Base-by-base conservation (phyloP, 169 alveolate genomes). In the Plasmodium vivax region DNA sequence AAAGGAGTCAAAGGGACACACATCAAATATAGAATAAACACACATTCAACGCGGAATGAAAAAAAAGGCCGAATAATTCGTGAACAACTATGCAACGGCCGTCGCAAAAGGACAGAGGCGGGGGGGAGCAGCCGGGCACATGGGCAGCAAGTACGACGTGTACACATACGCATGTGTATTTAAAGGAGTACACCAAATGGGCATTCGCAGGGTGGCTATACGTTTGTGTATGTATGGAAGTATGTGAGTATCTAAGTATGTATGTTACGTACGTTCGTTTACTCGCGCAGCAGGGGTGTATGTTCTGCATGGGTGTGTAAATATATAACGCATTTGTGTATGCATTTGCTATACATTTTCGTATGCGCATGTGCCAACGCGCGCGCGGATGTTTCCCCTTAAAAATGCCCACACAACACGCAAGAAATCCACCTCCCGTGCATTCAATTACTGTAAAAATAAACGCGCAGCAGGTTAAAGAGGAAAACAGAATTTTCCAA, bases 1-100 rank as follows among this genome's bases (percentile, higher is more conserved):
- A 27, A 56, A 34, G 56, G 19, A 34, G 51, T 82, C 41, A 34
- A 82, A 19, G 36, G 56, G 91, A 19, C 91, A 82, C 38, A 32
- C 2, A 14, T 34, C 16, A 58, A 38, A 58, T 82, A 54, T 82
- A 54, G 47, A 82, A 23, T 8, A 82, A 12, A 82, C 36, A 9
- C 41, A 19, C 54, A 27, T 81, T 43, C 72, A 38, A 81, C 12
- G 38, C 23, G 58, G 36, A 45, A 81, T 81, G 2, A 81, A 81
- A 82, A 54, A 19, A 54, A 43, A 43, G 54, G 30, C 71, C 71
- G 10, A 81, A 72, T 41, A 81, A 81, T 45, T 6, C 58, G 87
- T 81, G 71, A 81, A 81, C 87, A 81, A 47, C 74, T 16, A 81
- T 81, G 75, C 74, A 81, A 45, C 72, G 74, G 12, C 74, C 34